Evolutionary conservation across 495 filamentous ascomycete species (phyloP).

Genomic region (Penicillium atrosanguineum): DNA sequence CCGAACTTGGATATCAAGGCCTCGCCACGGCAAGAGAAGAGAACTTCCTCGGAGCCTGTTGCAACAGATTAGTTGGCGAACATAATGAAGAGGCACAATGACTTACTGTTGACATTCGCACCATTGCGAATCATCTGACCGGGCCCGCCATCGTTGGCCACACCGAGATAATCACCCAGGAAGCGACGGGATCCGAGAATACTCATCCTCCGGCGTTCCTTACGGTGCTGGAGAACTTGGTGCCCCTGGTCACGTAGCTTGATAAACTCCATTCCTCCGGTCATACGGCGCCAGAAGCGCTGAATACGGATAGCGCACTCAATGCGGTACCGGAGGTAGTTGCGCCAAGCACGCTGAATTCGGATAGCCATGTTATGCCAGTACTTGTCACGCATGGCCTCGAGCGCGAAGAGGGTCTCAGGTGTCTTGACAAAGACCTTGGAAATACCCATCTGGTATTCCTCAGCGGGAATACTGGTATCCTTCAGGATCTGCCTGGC

Average conservation of each 20-base stretch:
- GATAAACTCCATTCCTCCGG: constrained; percentile 81
- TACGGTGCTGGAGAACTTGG: constrained; percentile 73
- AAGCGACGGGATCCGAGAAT: constrained; percentile 88
- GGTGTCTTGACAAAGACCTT: constrained; percentile 99
- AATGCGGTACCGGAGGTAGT: constrained; percentile 86
- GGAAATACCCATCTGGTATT: constrained; percentile 95
- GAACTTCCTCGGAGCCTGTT: constrained; percentile 61
- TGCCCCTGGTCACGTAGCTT: constrained; percentile 90
- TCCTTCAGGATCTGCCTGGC: constrained; percentile 95
- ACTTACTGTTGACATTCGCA: constrained; percentile 56
- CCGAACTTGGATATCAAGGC: constrained; percentile 90
- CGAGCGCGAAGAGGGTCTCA: constrained; percentile 93
- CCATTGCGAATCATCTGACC: constrained; percentile 77
- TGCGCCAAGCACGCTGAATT: constrained; percentile 96
- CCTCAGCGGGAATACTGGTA: constrained; percentile 88
- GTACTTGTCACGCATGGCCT: constrained; percentile 96
- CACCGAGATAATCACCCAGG: constrained; percentile 91
- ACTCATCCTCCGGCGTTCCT: constrained; percentile 88
- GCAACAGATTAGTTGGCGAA: constrained; percentile 10
- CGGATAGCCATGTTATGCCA: constrained; percentile 99
- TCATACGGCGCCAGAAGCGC: constrained; percentile 89
- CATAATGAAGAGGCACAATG: background rate
- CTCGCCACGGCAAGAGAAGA: constrained; percentile 91
- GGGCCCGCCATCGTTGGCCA: constrained; percentile 74
- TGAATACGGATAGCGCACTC: constrained; percentile 95